phyloP scores from a whole-genome alignment of 192 early-diverging fungal species.

The Backusella psychrophila region DNA sequence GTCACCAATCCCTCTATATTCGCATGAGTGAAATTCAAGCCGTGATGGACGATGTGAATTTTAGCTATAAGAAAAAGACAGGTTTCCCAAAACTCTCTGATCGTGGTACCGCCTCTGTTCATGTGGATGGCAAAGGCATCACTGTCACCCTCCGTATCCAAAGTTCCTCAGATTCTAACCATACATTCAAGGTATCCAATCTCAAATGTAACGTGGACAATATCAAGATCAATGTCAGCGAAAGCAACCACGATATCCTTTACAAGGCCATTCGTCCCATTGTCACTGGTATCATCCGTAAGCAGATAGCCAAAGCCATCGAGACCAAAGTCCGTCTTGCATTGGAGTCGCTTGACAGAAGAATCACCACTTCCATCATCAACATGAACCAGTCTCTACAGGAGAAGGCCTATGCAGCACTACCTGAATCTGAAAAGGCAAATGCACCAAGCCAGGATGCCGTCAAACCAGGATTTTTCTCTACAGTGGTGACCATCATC shows the following conservation, averaged over 20 bases:
- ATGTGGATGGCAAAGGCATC: conserved; percentile 19
- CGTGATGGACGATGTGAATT: conserved; percentile 36
- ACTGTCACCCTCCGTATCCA: conserved; percentile 24
- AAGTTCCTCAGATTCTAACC: conserved; percentile 21
- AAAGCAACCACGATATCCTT: conserved; percentile 13
- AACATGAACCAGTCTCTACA: background rate
- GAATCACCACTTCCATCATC: conserved; percentile 4
- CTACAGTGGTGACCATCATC: conserved; percentile 6
- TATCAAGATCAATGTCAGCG: conserved; percentile 2
- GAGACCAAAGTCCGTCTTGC: conserved; percentile 34
- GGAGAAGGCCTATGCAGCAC: background rate
- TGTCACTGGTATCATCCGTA: conserved; percentile 34
- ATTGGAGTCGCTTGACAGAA: conserved; percentile 26
- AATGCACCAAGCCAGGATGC: background rate
- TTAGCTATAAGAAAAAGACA: conserved; percentile 39
- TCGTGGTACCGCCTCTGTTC: conserved; percentile 32
- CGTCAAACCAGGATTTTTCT: conserved; percentile 12
- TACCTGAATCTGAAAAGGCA: background rate
- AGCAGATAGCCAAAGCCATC: conserved; percentile 34
- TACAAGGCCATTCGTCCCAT: conserved; percentile 35
- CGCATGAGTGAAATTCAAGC: conserved; percentile 38
- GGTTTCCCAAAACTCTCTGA: conserved; percentile 38
- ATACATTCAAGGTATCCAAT: conserved; percentile 33
- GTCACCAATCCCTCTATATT: conserved; percentile 32
- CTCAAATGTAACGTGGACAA: conserved; percentile 29